A percentile compares a stretch with the other conserved stretches of the same genome.
These are phyloP conservation scores for Ganoderma sp. DNA, from an alignment of 1,284 basidiomycete species.

Conservation along the genomic window DNA sequence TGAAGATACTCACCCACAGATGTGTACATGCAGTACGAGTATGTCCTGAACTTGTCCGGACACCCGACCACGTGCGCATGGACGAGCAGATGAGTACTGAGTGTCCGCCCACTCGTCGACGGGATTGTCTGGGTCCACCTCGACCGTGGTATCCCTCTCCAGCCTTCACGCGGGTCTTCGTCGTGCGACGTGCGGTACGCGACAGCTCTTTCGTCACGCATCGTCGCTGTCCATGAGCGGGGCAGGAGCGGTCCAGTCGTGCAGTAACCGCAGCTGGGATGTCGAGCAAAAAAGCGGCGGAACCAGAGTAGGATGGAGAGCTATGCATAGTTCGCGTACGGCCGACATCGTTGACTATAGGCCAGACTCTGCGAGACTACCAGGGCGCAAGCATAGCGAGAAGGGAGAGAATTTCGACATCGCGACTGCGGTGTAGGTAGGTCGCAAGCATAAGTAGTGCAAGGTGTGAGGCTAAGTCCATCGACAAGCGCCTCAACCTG, in stretches of 20 bases:
- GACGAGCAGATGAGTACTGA: slow-evolving; percentile 7
- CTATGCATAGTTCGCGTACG: not conserved
- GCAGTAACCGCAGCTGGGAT: not conserved
- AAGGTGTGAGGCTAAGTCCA: not conserved
- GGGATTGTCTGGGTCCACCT: slow-evolving; percentile 5
- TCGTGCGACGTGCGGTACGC: not conserved
- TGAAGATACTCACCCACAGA: not conserved
- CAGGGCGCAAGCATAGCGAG: not conserved
- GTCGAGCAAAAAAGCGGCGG: not conserved
- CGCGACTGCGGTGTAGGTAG: not conserved
- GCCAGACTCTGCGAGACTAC: not conserved
- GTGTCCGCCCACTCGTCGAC: slow-evolving; percentile 4
- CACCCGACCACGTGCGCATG: not conserved
- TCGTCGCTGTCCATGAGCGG: not conserved
- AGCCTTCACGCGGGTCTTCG: not conserved
- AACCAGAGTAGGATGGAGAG: not conserved
- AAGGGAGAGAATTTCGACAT: not conserved
- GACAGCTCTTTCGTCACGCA: not conserved
- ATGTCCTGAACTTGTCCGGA: not conserved
- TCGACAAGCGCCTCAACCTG: not conserved
- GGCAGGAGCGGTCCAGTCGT: not conserved
- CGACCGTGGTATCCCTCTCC: not conserved
- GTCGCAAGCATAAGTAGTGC: not conserved
- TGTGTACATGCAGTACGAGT: not conserved
- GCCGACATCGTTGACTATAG: not conserved